Base-by-base conservation (phyloP, 345 rosid genomes). In the Camelina neglecta region DNA sequence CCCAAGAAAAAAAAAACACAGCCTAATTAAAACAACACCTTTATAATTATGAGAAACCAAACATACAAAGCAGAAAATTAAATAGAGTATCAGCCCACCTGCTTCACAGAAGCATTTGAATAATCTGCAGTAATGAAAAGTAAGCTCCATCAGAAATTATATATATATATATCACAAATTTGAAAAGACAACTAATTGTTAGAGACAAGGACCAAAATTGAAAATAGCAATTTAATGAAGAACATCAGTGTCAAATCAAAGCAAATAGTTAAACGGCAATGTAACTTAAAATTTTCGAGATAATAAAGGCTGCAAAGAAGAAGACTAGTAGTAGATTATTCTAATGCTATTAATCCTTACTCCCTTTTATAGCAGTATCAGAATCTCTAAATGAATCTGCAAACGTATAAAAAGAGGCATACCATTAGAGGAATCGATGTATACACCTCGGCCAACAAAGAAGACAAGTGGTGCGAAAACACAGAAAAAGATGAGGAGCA, bases 401-500 rank as follows among this genome's bases (percentile, higher is more conserved):
- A 39, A 24, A 49, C 4, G 31, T 26, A 3, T 3, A 31, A 64
- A 7, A 57, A 42, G 64, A 71, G 16, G 11, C 55, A 74, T 87
- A 89, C 95, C 91, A 48, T 60, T 66, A 3, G 87, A 75, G 44
- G 84, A 66, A 76, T 71, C 72, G 3, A 85, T 6, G 80, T 76
- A 80, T n/a, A 89, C 84, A 49, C 93, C 90, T 51, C 89, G 82
- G 64, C 93, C 90, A 65, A 86, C 80, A 55, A 86, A 88, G 97
- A 91, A 88, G 74, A 87, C 60, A 35, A 88, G 81, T 44, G 94
- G 92, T 9, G 87, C 81, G 42, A 93, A 79, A 55, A 88, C 79
- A 42, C 85, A 86, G 85, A 88, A 84, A 72, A 91, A 74, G 39
- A 81, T 76, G 45, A 91, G 77, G 51, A 86, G 63, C 23, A 69